These are phyloP conservation scores for Cladophialophora chaetospira DNA, from an alignment of 2,329 filamentous ascomycete species.

Conservation along the genomic window DNA sequence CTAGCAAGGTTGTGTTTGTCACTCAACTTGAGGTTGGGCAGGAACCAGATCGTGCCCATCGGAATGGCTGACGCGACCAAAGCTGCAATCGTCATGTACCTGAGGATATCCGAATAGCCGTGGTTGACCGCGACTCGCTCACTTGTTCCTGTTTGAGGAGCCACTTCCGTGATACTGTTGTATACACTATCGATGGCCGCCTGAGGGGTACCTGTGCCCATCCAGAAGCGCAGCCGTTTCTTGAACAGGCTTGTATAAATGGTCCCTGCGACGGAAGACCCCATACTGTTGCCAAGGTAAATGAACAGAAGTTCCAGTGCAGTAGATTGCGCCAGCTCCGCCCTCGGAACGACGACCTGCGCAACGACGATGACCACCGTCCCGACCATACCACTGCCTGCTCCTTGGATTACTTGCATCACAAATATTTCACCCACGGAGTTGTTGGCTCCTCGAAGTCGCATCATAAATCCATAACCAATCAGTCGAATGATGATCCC, in stretches of 20 bases:
- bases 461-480: constrained; percentile 56
- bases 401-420: constrained; percentile 53
- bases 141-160: constrained; percentile 46
- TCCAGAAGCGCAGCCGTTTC: constrained; percentile 38
- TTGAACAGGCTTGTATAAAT: constrained; percentile 55
- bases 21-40: constrained; percentile 33
- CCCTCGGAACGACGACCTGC: constrained; percentile 50
- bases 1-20: constrained; percentile 26
- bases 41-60: constrained; percentile 34
- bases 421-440: constrained; percentile 50
- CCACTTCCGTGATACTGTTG: constrained; percentile 49
- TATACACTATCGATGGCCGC: constrained; percentile 43
- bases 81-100: constrained; percentile 38
- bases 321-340: constrained; percentile 52
- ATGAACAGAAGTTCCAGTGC: constrained; percentile 48
- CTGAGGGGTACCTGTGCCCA: constrained; percentile 39
- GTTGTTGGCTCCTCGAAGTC: constrained; percentile 49
- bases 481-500: constrained; percentile 48
- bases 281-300: constrained; percentile 43
- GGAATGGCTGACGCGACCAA: constrained; percentile 36
- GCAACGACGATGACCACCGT: constrained; percentile 48
- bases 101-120: constrained; percentile 42
- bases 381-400: constrained; percentile 51
- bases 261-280: constrained; percentile 49
- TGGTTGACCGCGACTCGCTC: constrained; percentile 47